Conservation (phyloP, 208 protist species). For the Trypanosoma theileri region DNA sequence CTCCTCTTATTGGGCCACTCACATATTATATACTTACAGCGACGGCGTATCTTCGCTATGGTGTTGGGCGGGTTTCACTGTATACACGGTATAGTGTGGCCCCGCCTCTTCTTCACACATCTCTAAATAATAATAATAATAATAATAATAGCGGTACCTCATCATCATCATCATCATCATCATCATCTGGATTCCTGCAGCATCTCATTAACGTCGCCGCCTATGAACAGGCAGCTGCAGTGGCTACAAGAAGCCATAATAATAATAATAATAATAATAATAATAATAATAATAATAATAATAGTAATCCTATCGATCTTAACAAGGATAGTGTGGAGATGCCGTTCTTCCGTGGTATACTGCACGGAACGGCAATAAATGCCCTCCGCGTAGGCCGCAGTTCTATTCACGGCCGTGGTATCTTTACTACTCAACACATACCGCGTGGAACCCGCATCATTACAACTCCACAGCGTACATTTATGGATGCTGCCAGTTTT, state of each 20-base stretch:
- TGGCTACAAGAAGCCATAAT: neutral
- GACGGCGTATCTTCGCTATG: constrained; percentile 53
- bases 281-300: neutral
- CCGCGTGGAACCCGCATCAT: constrained; percentile 61
- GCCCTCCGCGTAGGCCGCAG: constrained; percentile 66
- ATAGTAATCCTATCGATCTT: neutral
- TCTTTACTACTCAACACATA: constrained; percentile 46
- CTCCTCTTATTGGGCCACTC: constrained; percentile 21
- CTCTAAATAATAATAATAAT: constrained; percentile 3
- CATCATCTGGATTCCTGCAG: neutral
- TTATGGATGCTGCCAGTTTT: constrained; percentile 49
- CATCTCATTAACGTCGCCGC: constrained; percentile 24
- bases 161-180: neutral
- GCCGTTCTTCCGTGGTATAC: constrained; percentile 24
- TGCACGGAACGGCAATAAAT: constrained; percentile 35
- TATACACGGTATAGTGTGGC: constrained; percentile 47
- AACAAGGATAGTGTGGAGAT: neutral
- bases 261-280: neutral
- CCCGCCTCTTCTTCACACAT: constrained; percentile 24
- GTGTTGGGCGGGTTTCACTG: constrained; percentile 42
- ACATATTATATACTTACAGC: constrained; percentile 14
- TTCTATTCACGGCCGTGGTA: constrained; percentile 64
- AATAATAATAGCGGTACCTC: neutral
- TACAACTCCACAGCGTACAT: constrained; percentile 47
- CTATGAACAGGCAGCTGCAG: constrained; percentile 24